Conservation (phyloP, 352 stramenopile species). For the Phytophthora hibernalis region DNA sequence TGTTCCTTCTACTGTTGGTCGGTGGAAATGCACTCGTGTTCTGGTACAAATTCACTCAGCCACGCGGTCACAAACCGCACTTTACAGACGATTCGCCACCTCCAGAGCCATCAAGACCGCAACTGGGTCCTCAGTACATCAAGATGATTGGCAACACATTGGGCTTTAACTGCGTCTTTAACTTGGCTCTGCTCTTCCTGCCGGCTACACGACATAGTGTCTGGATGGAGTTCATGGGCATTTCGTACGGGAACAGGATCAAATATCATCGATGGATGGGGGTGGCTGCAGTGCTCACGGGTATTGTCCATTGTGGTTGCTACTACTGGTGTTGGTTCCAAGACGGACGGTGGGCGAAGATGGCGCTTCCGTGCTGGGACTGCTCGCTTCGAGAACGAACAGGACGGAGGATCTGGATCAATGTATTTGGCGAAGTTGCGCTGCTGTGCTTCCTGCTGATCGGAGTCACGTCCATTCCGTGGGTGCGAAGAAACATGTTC, state of each 20-base stretch:
- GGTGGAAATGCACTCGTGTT: slow-evolving; percentile 45
- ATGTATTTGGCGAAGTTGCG: slow-evolving; percentile 54
- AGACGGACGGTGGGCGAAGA: slow-evolving; percentile 31
- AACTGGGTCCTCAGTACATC: slow-evolving; percentile 15
- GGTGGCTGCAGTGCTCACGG: slow-evolving; percentile 39
- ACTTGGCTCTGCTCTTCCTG: slow-evolving; percentile 53
- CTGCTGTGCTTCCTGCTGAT: slow-evolving; percentile 51
- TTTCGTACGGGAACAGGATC: slow-evolving; percentile 56
- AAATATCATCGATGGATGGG: slow-evolving; percentile 64
- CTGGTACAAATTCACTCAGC: slow-evolving; percentile 24
- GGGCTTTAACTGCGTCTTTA: slow-evolving; percentile 48
- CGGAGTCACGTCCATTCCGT: slow-evolving; percentile 47
- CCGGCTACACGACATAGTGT: slow-evolving; percentile 48
- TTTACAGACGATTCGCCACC: slow-evolving; percentile 9
- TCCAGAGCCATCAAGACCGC: background rate
- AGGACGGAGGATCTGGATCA: slow-evolving; percentile 49
- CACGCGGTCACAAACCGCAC: slow-evolving; percentile 11
- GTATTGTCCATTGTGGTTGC: slow-evolving; percentile 36
- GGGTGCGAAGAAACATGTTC: slow-evolving; percentile 46
- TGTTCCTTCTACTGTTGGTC: slow-evolving; percentile 37
- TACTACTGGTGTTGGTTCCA: slow-evolving; percentile 45
- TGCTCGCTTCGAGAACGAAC: slow-evolving; percentile 30
- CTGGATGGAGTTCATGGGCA: slow-evolving; percentile 61
- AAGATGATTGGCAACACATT: slow-evolving; percentile 33
- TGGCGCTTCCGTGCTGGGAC: slow-evolving; percentile 51